Base-by-base conservation (phyloP, 2,329 filamentous ascomycete species). In the Aspergillus melleus region DNA sequence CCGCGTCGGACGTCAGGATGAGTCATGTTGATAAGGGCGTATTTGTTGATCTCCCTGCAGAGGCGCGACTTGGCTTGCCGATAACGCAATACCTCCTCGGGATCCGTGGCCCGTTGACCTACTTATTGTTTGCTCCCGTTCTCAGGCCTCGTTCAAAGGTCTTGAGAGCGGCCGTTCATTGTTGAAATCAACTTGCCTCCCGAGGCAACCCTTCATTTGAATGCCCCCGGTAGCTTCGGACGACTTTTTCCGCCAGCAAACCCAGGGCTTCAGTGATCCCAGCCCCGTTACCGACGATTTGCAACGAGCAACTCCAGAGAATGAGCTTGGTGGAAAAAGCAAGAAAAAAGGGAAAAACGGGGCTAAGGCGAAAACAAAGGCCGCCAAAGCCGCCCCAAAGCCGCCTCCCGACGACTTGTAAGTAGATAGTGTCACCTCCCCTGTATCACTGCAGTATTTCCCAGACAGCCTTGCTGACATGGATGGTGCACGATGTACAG, bases 151-250 rank as follows among this genome's bases (percentile, higher is more conserved):
- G 24, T 44, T 29, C 36, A 55, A 57, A 64, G 71, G 70, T 72
- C 65, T 64, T 68, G 71, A 69, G 73, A 66, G 68, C 72, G 71
- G 72, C 62, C 53, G 52, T 62, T n/a, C 51, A 44, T 57, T 55
- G 46, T 42, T 51, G 50, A 63, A 39, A 54, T 36, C 29, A 29
- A 47, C 52, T 66, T 66, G 72, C 70, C 71, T 71, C 29, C 52
- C 54, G 55, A 61, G 70, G 72, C 72, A 72, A 66, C 65, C 61
- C 61, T 67, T 65, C 65, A 71, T 68, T 77, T 78, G 74, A 71
- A 79, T 79, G 77, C 75, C 72, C 72, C 74, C 75, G 68, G 74
- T 70, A 69, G 71, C 72, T 58, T 74, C 74, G 66, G 76, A 76
- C 71, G 70, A 74, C 64, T 60, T 69, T 58, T 72, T 72, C 65